phyloP scores from a whole-genome alignment of 192 early-diverging fungal genomes.

The Coemansia sp. region DNA sequence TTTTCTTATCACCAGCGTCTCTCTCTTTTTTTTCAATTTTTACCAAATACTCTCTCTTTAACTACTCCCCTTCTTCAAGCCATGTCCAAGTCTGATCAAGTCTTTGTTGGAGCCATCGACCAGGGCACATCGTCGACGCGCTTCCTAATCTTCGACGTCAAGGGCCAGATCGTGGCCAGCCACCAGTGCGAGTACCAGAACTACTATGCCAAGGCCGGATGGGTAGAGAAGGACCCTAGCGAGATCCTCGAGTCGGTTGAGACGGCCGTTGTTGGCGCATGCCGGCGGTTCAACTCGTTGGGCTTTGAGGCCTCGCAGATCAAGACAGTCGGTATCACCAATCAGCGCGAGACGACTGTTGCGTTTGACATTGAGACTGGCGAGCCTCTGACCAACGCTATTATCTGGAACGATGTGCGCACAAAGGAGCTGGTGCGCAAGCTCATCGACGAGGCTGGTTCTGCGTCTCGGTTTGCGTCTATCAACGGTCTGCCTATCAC shows the following conservation, averaged over 20 bases:
- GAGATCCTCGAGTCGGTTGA: conserved; percentile 72
- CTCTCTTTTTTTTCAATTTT: neutral
- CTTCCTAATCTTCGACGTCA: conserved; percentile 87
- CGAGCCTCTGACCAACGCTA: conserved; percentile 78
- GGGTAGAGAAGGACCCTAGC: conserved; percentile 88
- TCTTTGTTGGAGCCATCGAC: conserved; percentile 84
- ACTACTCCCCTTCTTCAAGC: conserved; percentile 4
- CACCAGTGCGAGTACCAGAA: conserved; percentile 85
- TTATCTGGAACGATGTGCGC: conserved; percentile 91
- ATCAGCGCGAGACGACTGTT: conserved; percentile 92
- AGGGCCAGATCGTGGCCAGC: conserved; percentile 68
- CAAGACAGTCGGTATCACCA: conserved; percentile 86
- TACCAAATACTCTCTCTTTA: neutral
- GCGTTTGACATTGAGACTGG: conserved; percentile 88
- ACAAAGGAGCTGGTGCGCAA: conserved; percentile 73
- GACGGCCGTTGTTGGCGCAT: conserved; percentile 68
- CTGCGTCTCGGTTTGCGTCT: conserved; percentile 53
- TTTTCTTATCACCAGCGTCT: neutral
- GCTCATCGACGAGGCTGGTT: conserved; percentile 61
- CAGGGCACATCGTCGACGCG: conserved; percentile 92
- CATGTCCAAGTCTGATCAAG: conserved; percentile 47
- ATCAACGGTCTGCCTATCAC: conserved; percentile 87
- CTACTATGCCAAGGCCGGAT: conserved; percentile 76
- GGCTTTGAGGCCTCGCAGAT: conserved; percentile 63
- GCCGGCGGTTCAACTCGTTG: conserved; percentile 63